Conservation (phyloP, 2,329 filamentous ascomycete genomes). For the Aspergillus persii region DNA sequence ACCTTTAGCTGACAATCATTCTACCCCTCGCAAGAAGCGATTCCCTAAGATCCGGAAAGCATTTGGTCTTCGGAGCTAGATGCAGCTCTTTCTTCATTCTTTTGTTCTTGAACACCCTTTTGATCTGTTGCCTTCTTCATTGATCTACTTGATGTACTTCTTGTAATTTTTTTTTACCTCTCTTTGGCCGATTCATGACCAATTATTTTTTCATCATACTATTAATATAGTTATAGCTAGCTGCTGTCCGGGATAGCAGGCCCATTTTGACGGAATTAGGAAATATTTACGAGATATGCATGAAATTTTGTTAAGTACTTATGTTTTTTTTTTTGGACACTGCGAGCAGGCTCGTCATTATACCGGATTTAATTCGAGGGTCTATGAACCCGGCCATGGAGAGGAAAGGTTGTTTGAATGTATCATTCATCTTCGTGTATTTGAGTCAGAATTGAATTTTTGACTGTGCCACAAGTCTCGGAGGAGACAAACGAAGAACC, state of each 20-base stretch:
- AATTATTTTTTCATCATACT: slow-evolving; percentile 8
- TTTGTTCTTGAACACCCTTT: neutral
- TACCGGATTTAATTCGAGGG: neutral
- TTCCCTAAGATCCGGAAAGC: slow-evolving; percentile 46
- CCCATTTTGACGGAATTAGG: neutral
- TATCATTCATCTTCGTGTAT: neutral
- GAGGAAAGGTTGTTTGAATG: neutral
- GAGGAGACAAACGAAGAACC: neutral
- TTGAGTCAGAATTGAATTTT: neutral
- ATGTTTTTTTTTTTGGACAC: neutral
- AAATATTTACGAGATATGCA: neutral
- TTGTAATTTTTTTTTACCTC: neutral
- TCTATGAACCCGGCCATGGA: neutral
- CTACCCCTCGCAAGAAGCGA: slow-evolving; percentile 42
- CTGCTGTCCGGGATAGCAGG: slow-evolving; percentile 2
- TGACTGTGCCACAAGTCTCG: neutral
- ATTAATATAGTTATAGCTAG: neutral
- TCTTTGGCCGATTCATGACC: slow-evolving; percentile 3
- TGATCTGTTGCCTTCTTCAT: neutral
- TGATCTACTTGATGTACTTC: neutral
- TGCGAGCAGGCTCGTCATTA: neutral
- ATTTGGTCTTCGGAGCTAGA: slow-evolving; percentile 36
- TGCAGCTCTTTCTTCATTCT: neutral
- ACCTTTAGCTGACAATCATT: neutral
- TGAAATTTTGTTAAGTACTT: neutral